Evolutionary conservation across 2,329 filamentous ascomycete species (phyloP).

Genomic region (Lasiodiplodia hormozganensis): DNA sequence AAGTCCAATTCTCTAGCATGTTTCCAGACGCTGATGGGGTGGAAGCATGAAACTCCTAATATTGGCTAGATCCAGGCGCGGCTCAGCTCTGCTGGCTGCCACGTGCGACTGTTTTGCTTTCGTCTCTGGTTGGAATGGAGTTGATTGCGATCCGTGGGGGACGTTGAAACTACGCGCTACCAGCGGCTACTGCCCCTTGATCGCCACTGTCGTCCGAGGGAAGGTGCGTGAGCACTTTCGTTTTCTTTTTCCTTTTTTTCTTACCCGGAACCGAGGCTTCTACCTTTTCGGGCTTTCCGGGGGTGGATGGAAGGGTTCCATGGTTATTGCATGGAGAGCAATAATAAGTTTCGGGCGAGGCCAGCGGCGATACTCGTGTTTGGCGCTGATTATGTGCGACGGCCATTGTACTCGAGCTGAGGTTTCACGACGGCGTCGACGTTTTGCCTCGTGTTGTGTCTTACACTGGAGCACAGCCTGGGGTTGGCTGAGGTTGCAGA

Average conservation of each 20-base stretch:
- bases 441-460: neutral
- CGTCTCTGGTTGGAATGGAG: neutral
- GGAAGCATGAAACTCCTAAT: neutral
- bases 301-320: neutral
- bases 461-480: neutral
- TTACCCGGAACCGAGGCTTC: neutral
- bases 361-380: neutral
- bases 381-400: neutral
- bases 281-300: neutral
- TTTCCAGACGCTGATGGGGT: neutral
- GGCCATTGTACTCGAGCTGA: neutral
- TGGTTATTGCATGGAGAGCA: neutral
- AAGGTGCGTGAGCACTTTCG: too few species aligned
- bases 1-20: neutral
- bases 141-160: too few species aligned
- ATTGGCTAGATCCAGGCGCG: too few species aligned
- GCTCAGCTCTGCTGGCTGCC: neutral
- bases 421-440: neutral
- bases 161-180: too few species aligned
- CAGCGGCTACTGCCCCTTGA: too few species aligned
- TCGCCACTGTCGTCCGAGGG: too few species aligned
- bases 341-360: neutral
- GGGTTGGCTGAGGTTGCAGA: neutral
- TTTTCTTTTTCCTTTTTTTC: too few species aligned
- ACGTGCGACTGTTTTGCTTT: neutral